Evolutionary conservation across 768 basidiomycete genomes (phyloP).

Genomic region (Mrakia hoshinonis): DNA sequence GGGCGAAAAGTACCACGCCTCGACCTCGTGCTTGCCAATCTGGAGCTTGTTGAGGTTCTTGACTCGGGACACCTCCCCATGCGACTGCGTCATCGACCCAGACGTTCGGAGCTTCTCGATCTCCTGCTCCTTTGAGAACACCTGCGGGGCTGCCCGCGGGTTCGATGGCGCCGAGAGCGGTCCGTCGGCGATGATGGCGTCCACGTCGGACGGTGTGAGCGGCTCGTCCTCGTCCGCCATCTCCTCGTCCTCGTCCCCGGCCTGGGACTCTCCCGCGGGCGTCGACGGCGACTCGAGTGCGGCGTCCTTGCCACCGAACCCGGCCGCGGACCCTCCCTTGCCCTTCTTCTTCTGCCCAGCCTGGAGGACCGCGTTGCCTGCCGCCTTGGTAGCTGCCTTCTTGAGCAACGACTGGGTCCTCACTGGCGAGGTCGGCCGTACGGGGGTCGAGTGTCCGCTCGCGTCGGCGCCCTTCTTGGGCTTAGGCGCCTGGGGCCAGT

Average conservation of each 20-base stretch:
- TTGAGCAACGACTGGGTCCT: slow-evolving; percentile 34
- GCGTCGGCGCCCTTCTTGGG: slow-evolving; percentile 48
- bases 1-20: slow-evolving; percentile 99
- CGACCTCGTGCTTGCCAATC: slow-evolving; percentile 92
- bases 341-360: slow-evolving; percentile 24
- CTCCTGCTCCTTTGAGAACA: slow-evolving; percentile 95
- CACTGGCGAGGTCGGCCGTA: slow-evolving; percentile 28
- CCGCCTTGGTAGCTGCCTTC: slow-evolving; percentile 44
- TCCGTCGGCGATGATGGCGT: slow-evolving; percentile 34
- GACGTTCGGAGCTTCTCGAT: slow-evolving; percentile 96
- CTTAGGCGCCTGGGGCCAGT: slow-evolving; percentile 64
- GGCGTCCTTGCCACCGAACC: not conserved
- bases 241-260: slow-evolving; percentile 43
- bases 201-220: slow-evolving; percentile 40
- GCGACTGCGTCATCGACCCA: slow-evolving; percentile 97
- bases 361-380: slow-evolving; percentile 32
- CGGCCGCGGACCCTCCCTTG: slow-evolving; percentile 26
- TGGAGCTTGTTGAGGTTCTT: slow-evolving; percentile 96
- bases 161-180: slow-evolving; percentile 43
- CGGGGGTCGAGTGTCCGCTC: slow-evolving; percentile 11
- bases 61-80: slow-evolving; percentile 93
- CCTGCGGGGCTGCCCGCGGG: slow-evolving; percentile 47
- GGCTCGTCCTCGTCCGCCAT: slow-evolving; percentile 50
- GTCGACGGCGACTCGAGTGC: not conserved
- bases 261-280: not conserved